phyloP scores from a whole-genome alignment of 2,329 filamentous ascomycete genomes.

The Fusarium nelsonii region DNA sequence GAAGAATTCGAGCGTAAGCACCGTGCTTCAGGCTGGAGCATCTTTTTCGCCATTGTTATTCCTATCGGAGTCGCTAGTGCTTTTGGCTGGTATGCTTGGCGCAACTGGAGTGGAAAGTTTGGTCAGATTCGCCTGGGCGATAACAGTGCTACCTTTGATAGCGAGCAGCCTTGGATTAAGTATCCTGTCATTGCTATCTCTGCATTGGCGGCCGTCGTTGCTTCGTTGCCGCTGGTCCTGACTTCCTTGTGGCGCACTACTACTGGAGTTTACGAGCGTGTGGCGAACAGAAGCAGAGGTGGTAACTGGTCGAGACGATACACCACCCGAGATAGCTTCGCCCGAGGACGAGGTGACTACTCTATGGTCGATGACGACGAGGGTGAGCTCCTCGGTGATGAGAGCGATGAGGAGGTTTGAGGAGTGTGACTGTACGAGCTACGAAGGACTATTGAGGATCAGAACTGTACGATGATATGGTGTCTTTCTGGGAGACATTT shows the following conservation, averaged over 20 bases:
- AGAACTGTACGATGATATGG: constrained; percentile 27
- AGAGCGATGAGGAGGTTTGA: constrained; percentile 87
- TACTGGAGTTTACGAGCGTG: constrained; percentile 64
- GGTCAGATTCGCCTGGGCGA: constrained; percentile 93
- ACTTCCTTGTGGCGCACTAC: constrained; percentile 78
- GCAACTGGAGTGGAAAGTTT: constrained; percentile 89
- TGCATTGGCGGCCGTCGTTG: constrained; percentile 70
- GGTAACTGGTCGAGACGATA: constrained; percentile 75
- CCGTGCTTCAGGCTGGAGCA: constrained; percentile 75
- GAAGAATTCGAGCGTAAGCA: constrained; percentile 81
- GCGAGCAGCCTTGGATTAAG: constrained; percentile 81
- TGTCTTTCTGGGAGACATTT: constrained; percentile 27
- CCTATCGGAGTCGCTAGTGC: constrained; percentile 78
- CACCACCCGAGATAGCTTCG: constrained; percentile 90
- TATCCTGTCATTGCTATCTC: constrained; percentile 83
- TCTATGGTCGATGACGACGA: constrained; percentile 91
- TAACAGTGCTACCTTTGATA: constrained; percentile 66
- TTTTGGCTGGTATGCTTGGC: constrained; percentile 87
- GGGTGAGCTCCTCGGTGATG: constrained; percentile 91
- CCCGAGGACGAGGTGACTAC: constrained; percentile 88
- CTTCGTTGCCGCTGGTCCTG: constrained; percentile 76
- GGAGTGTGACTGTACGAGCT: constrained; percentile 31
- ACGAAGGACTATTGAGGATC: constrained; percentile 15
- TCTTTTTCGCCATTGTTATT: constrained; percentile 88
- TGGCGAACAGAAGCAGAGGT: constrained; percentile 62